Base-by-base conservation (phyloP, 805 yeast species). In the Teunomyces funiuensis region DNA sequence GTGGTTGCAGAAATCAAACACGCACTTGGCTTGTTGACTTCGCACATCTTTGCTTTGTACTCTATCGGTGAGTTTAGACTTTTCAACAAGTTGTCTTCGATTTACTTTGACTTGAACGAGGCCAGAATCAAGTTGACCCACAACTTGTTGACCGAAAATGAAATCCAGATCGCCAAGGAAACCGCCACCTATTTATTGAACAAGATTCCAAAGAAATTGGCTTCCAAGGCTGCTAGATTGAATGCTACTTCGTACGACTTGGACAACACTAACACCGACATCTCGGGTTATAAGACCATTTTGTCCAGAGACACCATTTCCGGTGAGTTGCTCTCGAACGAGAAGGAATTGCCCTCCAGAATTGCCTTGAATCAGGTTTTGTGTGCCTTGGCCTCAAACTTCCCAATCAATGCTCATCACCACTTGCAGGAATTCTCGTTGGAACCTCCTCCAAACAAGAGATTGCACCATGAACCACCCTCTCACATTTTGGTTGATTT, bases 401-500 rank as follows among this genome's bases (percentile, higher is more conserved):
- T 79, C 59, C 95, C 95, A 2, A 60, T 69, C 42, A 60, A 67
- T 45, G 65, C 66, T 19, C 71, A 66, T 44, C 39, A 46, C 30
- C 48, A 55, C 33, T 45, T 42, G n/a, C 42, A 46, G 4, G 58
- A 60, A 14, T 67, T 47, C 44, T 57, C 68, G 2, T 57, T 77
- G 41, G 60, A 58, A n/a, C 81, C 86, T 2, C 59, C 63, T 11
- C 65, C 69, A 20, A 71, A 74, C 50, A 60, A 66, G 28, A 71
- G 72, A 44, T 79, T 81, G 49, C 62, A 63, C 33, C 71, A 71
- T 26, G 74, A 74, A 4, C 71, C 77, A 3, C 79, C 84, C 2
- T 73, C 82, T 3, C 89, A 86, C 57, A 78, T 88, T 42, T 61
- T 87, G 58, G 87, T 85, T 33, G 93, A 85, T 58, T 83, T 87